Percentiles rank a stretch among this genome's conserved stretches.
phyloP scores from a whole-genome alignment of 768 basidiomycete genomes.

The Amanita pseudoporphyria region DNA sequence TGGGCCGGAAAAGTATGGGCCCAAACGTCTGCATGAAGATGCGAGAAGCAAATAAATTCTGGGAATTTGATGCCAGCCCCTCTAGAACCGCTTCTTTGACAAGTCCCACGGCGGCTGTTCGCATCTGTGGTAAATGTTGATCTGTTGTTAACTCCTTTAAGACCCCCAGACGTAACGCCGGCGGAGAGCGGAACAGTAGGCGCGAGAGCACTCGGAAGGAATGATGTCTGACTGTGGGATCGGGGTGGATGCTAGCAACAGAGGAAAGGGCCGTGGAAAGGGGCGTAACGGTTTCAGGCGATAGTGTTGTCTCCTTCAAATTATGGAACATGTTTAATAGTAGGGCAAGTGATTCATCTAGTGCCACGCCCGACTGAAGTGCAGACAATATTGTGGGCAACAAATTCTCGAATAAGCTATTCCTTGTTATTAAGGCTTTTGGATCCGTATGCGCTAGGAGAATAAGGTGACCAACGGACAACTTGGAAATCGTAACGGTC shows the following conservation, averaged over 20 bases:
- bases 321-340: constrained; percentile 31
- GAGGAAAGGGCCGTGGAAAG: constrained; percentile 42
- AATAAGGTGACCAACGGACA: constrained; percentile 26
- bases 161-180: constrained; percentile 40
- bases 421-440: neutral
- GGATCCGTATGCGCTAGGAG: constrained; percentile 25
- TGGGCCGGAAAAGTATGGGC: constrained; percentile 45
- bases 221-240: constrained; percentile 47
- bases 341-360: constrained; percentile 55
- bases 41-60: constrained; percentile 44
- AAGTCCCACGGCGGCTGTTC: constrained; percentile 56
- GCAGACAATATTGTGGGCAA: neutral
- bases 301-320: constrained; percentile 11
- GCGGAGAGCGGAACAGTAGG: constrained; percentile 37
- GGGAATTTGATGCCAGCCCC: constrained; percentile 22
- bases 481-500: constrained; percentile 10
- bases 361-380: constrained; percentile 31
- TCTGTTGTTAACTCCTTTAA: constrained; percentile 44
- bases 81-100: constrained; percentile 60
- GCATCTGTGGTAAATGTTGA: constrained; percentile 52
- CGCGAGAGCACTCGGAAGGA: constrained; percentile 50
- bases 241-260: constrained; percentile 53
- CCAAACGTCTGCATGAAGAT: constrained; percentile 50
- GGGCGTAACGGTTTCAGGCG: constrained; percentile 37
- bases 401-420: neutral